phyloP scores from a whole-genome alignment of 176 grass and related monocot genomes.

The Hordeum vulgare region MorexV3_pseudomolecules_assembly NC_058521.1:427445452-427445951 shows the following conservation, averaged over 20 bases:
- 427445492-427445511: conserved; percentile 74
- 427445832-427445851: neutral
- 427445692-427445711: conserved; percentile 7
- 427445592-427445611: neutral
- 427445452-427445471: conserved; percentile 48
- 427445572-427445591: neutral
- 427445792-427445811: neutral
- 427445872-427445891: neutral
- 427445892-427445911: neutral
- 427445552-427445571: neutral
- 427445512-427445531: conserved; percentile 83
- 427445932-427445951: neutral
- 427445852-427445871: neutral
- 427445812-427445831: neutral
- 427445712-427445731: neutral
- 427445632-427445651: conserved; percentile 89
- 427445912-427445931: conserved; percentile 1
- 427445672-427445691: conserved; percentile 68
- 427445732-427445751: too few relatives aligned
- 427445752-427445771: too few relatives aligned
- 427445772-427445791: too few relatives aligned
- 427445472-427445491: conserved; percentile 52
- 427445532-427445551: conserved; percentile 13
- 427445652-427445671: conserved; percentile 76
- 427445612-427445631: conserved; percentile 30